Evolutionary conservation across 148 eudicot species (phyloP).

Genomic region (Rhododendron ovatum): DNA sequence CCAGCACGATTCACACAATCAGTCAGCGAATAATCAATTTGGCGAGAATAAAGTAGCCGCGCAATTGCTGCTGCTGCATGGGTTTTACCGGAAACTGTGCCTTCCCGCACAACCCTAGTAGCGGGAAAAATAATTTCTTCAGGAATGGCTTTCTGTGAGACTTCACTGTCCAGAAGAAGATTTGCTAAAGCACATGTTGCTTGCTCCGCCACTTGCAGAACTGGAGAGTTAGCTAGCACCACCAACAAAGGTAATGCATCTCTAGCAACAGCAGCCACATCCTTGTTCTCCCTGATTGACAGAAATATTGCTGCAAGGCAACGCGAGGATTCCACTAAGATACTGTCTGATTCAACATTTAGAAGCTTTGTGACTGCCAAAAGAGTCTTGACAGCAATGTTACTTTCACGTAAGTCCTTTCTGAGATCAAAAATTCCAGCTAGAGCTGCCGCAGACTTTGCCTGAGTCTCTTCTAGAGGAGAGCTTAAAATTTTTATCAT

Average conservation of each 20-base stretch:
- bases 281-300: slow-evolving; percentile 77
- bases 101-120: slow-evolving; percentile 80
- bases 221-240: slow-evolving; percentile 65
- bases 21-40: slow-evolving; percentile 53
- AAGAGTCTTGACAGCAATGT: slow-evolving; percentile 66
- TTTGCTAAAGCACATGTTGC: slow-evolving; percentile 91
- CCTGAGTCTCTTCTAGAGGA: slow-evolving; percentile 83
- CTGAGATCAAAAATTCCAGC: slow-evolving; percentile 80
- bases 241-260: slow-evolving; percentile 62
- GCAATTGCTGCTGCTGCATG: slow-evolving; percentile 96
- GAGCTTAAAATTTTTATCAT: slow-evolving; percentile 75
- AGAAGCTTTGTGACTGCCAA: slow-evolving; percentile 58
- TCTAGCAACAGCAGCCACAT: slow-evolving; percentile 67
- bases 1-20: slow-evolving; percentile 77
- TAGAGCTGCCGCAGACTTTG: slow-evolving; percentile 84
- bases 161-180: slow-evolving; percentile 67
- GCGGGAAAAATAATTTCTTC: slow-evolving; percentile 87
- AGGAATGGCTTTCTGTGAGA: slow-evolving; percentile 58
- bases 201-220: slow-evolving; percentile 81
- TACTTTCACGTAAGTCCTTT: slow-evolving; percentile 88
- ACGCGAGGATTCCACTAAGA: slow-evolving; percentile 57
- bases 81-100: slow-evolving; percentile 65
- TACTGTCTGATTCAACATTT: slow-evolving; percentile 58
- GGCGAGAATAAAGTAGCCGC: slow-evolving; percentile 61
- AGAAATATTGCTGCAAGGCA: slow-evolving; percentile 94